Evolutionary conservation across 2,329 filamentous ascomycete species (phyloP), one percentile per base, ranked within the genome.

Genomic region (Ophiocordyceps camponoti-saundersi): DNA sequence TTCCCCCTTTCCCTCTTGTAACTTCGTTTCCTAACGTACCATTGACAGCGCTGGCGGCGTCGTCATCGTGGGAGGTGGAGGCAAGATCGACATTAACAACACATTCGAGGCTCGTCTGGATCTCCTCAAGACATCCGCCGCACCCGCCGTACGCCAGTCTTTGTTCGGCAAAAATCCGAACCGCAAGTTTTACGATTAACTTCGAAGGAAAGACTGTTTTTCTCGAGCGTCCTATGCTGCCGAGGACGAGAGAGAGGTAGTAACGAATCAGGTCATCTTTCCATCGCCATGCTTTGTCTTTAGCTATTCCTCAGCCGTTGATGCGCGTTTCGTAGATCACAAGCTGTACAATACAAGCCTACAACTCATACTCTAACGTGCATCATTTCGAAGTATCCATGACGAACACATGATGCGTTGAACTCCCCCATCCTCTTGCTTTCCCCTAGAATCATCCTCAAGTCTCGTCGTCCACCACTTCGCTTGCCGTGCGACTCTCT

Each of bases 61-160:
- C 48, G 64, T 77, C 49, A 79, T 98, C 53, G 67, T 94, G 47
- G 87, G 89, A 53, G 82, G 84, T 55, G 74, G 73, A 53, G 92
- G 92, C 62, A 95, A 90, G 75, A 96, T 98, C 62, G 88, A 95
- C 59, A 90, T 98, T 65, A 89, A 95, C 77, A 96, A 98, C 72
- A 96, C 92, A 47, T 85, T 96, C 56, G 92, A 96, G 63, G 85
- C 94, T 62, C 81, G 92, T 54, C 72, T 98, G 65, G 77, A 76
- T 59, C 73, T 96, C 50, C 78, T 96, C 53, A 83, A 95, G 67
- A 80, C 82, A 48, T 84, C 85, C 55, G 85, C 86, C 46, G 77
- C 95, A 49, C 92, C 92, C 15, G 80, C 80, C 42, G 81, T 98
- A 58, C 78, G 92, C 59, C 77, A 84, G 64, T 83, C 83, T 16